These are phyloP conservation scores for Leccinum pseudoinsigne DNA, from an alignment of 1,284 basidiomycete species.

Conservation along the genomic window DNA sequence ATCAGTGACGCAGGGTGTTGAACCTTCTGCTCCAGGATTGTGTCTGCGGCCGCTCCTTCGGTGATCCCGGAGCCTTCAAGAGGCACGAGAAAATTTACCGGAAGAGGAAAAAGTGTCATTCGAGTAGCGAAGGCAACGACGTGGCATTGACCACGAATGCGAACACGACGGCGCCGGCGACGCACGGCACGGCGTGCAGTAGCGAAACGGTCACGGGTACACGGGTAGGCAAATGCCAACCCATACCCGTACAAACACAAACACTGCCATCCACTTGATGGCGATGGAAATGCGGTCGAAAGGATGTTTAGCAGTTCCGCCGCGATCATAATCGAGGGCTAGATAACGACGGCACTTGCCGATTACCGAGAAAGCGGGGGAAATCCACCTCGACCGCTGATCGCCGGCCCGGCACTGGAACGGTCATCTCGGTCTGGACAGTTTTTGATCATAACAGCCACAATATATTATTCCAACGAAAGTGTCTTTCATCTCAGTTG, in stretches of 20 bases:
- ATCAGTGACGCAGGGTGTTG: neutral
- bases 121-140: neutral
- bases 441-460: neutral
- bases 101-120: neutral
- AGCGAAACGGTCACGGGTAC: too few species aligned
- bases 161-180: too few species aligned
- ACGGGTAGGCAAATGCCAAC: too few species aligned
- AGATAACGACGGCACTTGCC: constrained; percentile 4
- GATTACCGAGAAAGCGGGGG: neutral
- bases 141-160: too few species aligned
- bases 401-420: neutral
- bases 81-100: neutral
- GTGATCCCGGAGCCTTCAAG: neutral
- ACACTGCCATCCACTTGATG: neutral
- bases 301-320: neutral
- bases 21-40: neutral
- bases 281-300: neutral
- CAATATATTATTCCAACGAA: neutral
- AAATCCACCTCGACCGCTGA: constrained; percentile 3
- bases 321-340: neutral
- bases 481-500: constrained; percentile 36
- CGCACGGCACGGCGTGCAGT: too few species aligned
- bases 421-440: neutral
- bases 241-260: neutral
- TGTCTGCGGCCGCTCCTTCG: neutral